phyloP scores from a whole-genome alignment of 1,284 basidiomycete species.

The Tilletia walkeri region DNA sequence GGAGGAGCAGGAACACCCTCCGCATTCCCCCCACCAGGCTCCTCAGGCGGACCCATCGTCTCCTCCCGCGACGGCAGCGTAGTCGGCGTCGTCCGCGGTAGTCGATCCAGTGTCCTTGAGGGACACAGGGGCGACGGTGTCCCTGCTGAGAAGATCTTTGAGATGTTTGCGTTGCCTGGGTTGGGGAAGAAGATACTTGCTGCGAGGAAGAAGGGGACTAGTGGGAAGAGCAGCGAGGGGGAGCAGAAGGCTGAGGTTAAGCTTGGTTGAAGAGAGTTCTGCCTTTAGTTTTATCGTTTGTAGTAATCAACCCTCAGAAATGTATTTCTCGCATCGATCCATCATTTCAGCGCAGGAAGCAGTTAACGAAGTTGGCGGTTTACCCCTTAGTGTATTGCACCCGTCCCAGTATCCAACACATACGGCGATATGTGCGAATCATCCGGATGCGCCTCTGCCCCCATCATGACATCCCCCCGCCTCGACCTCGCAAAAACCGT shows the following conservation, averaged over 20 bases:
- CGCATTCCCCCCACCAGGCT: slow-evolving; percentile 65
- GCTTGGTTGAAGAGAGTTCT: too few relatives aligned
- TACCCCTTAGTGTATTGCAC: too few relatives aligned
- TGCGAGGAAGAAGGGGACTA: background rate
- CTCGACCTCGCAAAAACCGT: background rate
- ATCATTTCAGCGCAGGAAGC: too few relatives aligned
- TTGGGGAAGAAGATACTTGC: slow-evolving; percentile 34
- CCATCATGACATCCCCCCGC: background rate
- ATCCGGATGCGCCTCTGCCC: background rate
- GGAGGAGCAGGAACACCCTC: too few relatives aligned
- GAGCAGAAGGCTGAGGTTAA: background rate
- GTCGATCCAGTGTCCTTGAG: slow-evolving; percentile 62
- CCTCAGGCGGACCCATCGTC: slow-evolving; percentile 71
- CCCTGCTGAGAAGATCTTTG: slow-evolving; percentile 68
- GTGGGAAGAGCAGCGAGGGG: background rate
- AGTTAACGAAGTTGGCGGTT: too few relatives aligned
- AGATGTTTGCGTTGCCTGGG: slow-evolving; percentile 55
- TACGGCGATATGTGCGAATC: slow-evolving; percentile 3
- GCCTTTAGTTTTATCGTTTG: too few relatives aligned
- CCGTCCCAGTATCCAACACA: background rate
- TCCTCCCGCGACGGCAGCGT: slow-evolving; percentile 68
- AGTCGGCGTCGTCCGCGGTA: slow-evolving; percentile 68
- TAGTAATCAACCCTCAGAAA: too few relatives aligned
- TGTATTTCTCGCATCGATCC: too few relatives aligned
- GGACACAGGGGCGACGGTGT: slow-evolving; percentile 69